phyloP scores from a whole-genome alignment of 495 filamentous ascomycete genomes.

The Podospora pseudocomata region DNA sequence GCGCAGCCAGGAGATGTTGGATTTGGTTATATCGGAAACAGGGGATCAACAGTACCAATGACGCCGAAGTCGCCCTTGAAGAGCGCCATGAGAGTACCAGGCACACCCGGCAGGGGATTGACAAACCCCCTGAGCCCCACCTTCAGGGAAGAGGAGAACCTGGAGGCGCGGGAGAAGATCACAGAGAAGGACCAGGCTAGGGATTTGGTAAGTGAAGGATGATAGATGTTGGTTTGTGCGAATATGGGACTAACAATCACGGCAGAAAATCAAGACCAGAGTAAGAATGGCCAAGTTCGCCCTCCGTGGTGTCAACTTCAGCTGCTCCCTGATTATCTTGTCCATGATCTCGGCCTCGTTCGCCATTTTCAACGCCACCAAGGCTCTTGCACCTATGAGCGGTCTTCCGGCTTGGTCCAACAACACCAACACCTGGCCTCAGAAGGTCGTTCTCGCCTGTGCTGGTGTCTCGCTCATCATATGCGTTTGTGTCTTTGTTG shows the following conservation, averaged over 20 bases:
- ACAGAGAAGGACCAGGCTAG: slow-evolving; percentile 77
- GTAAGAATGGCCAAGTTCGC: slow-evolving; percentile 93
- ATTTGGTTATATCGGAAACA: slow-evolving; percentile 77
- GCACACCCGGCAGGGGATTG: slow-evolving; percentile 64
- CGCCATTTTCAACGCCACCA: slow-evolving; percentile 84
- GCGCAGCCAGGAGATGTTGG: slow-evolving; percentile 78
- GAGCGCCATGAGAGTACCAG: slow-evolving; percentile 81
- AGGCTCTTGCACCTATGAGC: slow-evolving; percentile 65
- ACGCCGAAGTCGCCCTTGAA: slow-evolving; percentile 75
- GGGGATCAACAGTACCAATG: slow-evolving; percentile 49
- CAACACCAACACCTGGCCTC: slow-evolving; percentile 81
- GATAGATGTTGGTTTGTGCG: neutral
- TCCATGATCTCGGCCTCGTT: slow-evolving; percentile 81
- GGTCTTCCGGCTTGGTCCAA: slow-evolving; percentile 78
- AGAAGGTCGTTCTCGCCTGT: slow-evolving; percentile 74
- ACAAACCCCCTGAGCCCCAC: slow-evolving; percentile 78
- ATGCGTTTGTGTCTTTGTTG: slow-evolving; percentile 76
- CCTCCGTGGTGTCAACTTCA: slow-evolving; percentile 90
- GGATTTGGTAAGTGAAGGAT: slow-evolving; percentile 69
- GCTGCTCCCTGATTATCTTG: slow-evolving; percentile 91
- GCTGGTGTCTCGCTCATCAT: slow-evolving; percentile 74
- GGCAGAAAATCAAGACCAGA: slow-evolving; percentile 83
- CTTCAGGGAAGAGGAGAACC: slow-evolving; percentile 75
- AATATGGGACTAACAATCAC: slow-evolving; percentile 32
- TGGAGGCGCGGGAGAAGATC: slow-evolving; percentile 73